phyloP scores from a whole-genome alignment of 495 filamentous ascomycete species.

The Entonaema liquescens region DNA sequence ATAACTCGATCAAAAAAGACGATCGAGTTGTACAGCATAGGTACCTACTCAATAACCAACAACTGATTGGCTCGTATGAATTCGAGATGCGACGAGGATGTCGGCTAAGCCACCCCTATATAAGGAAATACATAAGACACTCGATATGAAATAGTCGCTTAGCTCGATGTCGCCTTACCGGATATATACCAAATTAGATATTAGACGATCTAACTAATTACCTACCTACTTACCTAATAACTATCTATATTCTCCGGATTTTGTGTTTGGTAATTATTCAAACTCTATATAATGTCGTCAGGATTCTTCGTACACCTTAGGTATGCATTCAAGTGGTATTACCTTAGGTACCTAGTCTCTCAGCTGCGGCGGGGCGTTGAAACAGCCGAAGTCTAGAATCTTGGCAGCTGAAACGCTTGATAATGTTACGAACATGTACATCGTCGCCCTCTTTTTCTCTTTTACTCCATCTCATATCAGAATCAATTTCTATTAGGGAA shows the following conservation, averaged over 20 bases:
- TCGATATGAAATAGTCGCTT: no score
- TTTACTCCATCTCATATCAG: neutral
- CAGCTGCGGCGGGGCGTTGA: constrained; percentile 29
- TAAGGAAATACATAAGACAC: no score
- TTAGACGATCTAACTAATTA: neutral
- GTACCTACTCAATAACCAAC: neutral
- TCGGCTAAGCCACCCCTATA: neutral
- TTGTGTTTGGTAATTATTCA: no score
- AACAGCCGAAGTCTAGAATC: constrained; percentile 35
- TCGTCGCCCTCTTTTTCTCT: neutral
- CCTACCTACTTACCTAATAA: no score
- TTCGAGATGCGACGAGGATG: constrained; percentile 1
- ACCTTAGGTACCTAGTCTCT: neutral
- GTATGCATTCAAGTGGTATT: no score
- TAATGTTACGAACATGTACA: neutral
- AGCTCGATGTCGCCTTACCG: neutral
- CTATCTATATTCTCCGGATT: neutral
- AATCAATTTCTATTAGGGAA: neutral
- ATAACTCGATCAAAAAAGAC: neutral
- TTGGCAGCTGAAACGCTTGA: constrained; percentile 41
- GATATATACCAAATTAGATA: neutral
- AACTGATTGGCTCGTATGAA: constrained; percentile 14
- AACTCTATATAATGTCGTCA: no score
- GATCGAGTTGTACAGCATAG: neutral
- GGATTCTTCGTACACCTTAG: no score